phyloP scores from a whole-genome alignment of 768 basidiomycete species.

The Podaxis sp. region DNA sequence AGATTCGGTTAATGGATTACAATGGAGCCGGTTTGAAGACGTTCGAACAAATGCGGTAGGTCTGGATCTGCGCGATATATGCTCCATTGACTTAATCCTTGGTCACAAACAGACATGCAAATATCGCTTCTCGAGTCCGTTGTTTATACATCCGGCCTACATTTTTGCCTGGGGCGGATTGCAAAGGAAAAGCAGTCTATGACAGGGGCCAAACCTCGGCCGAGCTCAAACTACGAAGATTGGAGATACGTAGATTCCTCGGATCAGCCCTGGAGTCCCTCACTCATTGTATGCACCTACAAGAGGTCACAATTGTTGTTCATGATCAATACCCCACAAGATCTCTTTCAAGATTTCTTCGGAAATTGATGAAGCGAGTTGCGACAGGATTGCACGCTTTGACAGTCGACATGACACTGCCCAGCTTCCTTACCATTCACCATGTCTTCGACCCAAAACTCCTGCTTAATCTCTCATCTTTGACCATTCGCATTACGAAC shows the following conservation, averaged over 20 bases:
- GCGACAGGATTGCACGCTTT: constrained; percentile 17
- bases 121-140: constrained; percentile 19
- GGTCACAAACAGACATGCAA: constrained; percentile 13
- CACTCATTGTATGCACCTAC: constrained; percentile 16
- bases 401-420: constrained; percentile 20
- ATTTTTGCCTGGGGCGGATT: constrained; percentile 21
- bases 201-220: neutral
- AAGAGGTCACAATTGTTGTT: constrained; percentile 21
- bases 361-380: constrained; percentile 17
- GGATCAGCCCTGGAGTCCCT: constrained; percentile 11
- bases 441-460: constrained; percentile 10
- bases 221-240: neutral
- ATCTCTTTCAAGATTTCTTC: constrained; percentile 17
- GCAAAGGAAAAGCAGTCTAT: neutral
- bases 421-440: constrained; percentile 18
- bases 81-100: neutral
- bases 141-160: constrained; percentile 22
- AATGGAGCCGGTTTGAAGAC: constrained; percentile 16
- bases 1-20: constrained; percentile 23
- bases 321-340: constrained; percentile 20
- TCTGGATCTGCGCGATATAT: neutral
- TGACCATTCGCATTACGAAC: constrained; percentile 12
- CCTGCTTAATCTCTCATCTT: constrained; percentile 14
- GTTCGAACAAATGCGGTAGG: constrained; percentile 22
- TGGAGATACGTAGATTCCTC: constrained; percentile 11